Evolutionary conservation across 179 eudicot species (phyloP), one percentile per base, ranked within the genome.

Genomic region (Nepenthes alata): DNA sequence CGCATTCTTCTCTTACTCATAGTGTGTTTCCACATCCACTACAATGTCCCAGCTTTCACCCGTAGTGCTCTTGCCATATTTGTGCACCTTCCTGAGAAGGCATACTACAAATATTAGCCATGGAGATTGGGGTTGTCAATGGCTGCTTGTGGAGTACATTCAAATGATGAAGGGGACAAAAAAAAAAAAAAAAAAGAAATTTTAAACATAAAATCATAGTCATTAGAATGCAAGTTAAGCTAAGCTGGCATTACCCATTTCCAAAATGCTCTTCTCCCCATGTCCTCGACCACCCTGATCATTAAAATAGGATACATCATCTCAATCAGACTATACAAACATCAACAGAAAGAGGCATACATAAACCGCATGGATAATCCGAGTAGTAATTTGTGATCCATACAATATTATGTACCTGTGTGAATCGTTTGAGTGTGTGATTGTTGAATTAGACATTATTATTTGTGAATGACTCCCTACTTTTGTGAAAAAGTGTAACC

Each of bases 231-330:
- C 25, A 25, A 25, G 25, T 25, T 0, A 25, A 25, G 25, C 25
- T 25, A 25, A 25, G 25, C 25, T 25, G 25, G 25, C 25, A 25
- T 41, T 86, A 91, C 97, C 96, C 95, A 54, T 91, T 91, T 74
- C 97, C 97, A 37, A 86, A 88, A 80, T 91, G 97, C 60, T 91
- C 97, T 73, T 91, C 97, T 55, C 96, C 97, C 97, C 97, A 91
- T 16, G 97, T 91, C 76, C 97, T 81, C 56, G 96, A 88, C 96
- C 97, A 91, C 75, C 96, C 97, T 91, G 68, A 63, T 52, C 25
- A 70, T 60, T 7, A n/a, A 50, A n/a, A 50, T 3, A 11, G n/a
- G 13, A 50, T 11, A 50, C 4, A 50, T 1, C 15, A 13, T 50
- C 11, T 50, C 15, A 50, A 13, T 13, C 8, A 41, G 45, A 4